Base-by-base conservation (phyloP, 441 rosid genomes). In the Euphorbia celastroides region DNA sequence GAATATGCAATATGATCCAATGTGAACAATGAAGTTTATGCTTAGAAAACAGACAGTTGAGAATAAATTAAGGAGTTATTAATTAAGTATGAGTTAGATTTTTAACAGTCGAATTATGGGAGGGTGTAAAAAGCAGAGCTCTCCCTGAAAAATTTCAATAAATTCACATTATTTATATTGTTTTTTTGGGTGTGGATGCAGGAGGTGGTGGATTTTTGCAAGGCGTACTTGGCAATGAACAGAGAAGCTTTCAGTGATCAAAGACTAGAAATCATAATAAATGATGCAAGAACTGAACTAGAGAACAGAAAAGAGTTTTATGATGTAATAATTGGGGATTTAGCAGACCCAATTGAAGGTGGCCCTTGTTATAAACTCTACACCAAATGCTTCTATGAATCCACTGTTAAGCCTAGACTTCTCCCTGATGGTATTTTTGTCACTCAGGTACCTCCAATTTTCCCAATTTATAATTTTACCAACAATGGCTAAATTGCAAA, bases 141-240 rank as follows among this genome's bases (percentile, higher is more conserved):
- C n/a, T n/a, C n/a, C n/a, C n/a, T n/a, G n/a, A n/a, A n/a, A n/a
- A n/a, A n/a, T n/a, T n/a, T n/a, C n/a, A n/a, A n/a, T n/a, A n/a
- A n/a, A n/a, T n/a, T n/a, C n/a, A n/a, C n/a, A n/a, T n/a, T n/a
- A n/a, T n/a, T n/a, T n/a, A n/a, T n/a, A n/a, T n/a, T n/a, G n/a
- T n/a, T n/a, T 34, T 34, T 34, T 34, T 34, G 9, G 5, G 38
- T 34, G 38, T 34, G 38, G 9, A 3, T 34, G 38, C 80, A 84
- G 91, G 86, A 82, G 66, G 91, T 86, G 50, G 91, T 86, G 13
- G 85, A 82, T 32, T 86, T 86, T 77, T 86, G 88, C 81, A 80
- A 73, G 68, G 77, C 80, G 25, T 75, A 82, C 73, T 70, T 86
- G 63, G 71, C 59, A 14, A 83, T 61, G 55, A 86, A 86, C 70